A percentile compares a stretch with the other conserved stretches of the same genome.
Evolutionary conservation across 805 yeast species (phyloP).

Genomic region (Saccharomycopsis sp.): DNA sequence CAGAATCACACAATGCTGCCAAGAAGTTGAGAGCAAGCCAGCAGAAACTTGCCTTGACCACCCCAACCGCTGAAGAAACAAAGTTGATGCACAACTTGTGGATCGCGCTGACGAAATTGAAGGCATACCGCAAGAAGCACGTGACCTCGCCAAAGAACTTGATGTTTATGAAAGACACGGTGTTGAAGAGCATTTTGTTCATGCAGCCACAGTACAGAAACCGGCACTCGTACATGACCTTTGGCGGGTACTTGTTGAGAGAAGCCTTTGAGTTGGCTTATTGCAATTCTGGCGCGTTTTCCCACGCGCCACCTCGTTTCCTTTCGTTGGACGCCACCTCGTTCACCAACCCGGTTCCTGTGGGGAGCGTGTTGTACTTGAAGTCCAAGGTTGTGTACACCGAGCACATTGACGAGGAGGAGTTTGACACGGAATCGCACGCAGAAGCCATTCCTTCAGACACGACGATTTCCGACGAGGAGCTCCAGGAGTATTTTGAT

Average conservation of each 20-base stretch:
- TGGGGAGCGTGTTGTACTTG: constrained; percentile 81
- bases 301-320: constrained; percentile 79
- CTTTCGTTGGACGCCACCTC: constrained; percentile 86
- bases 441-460: constrained; percentile 4
- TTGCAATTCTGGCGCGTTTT: constrained; percentile 83
- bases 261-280: constrained; percentile 92
- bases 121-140: constrained; percentile 20
- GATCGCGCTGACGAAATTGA: constrained; percentile 39
- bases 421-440: background rate
- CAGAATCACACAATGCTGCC: constrained; percentile 81
- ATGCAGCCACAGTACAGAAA: constrained; percentile 97
- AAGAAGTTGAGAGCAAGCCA: constrained; percentile 71
- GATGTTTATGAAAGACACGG: constrained; percentile 63
- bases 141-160: constrained; percentile 40
- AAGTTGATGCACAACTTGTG: constrained; percentile 70
- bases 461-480: constrained; percentile 6
- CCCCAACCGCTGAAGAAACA: constrained; percentile 73
- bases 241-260: constrained; percentile 89
- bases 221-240: constrained; percentile 88
- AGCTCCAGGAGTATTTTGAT: constrained; percentile 24
- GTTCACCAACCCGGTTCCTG: constrained; percentile 92
- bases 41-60: constrained; percentile 48
- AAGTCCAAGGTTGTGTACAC: constrained; percentile 80
- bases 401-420: constrained; percentile 43
- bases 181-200: constrained; percentile 64